Evolutionary conservation across 768 basidiomycete genomes (phyloP), one percentile per base, ranked within the genome.

Genomic region (Agaricus subrufescens): DNA sequence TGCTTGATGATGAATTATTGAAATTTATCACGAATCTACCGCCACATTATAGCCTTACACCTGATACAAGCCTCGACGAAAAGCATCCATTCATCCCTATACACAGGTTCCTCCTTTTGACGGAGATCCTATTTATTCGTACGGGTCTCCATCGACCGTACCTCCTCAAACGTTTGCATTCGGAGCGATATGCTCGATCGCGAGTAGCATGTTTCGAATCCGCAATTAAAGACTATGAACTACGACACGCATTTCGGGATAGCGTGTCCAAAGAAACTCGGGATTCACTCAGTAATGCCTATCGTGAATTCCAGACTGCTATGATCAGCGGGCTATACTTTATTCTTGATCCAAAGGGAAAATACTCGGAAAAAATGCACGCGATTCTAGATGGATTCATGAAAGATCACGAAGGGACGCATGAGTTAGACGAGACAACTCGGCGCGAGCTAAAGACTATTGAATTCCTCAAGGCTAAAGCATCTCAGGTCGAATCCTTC

Each of bases 291-390:
- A 84, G 89, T 63, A 91, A 89, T 60, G 88, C 87, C 6, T 93
- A 92, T 65, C 77, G 91, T 54, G 91, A 92, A 63, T 94, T 94
- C 69, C 91, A 92, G 67, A 86, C 89, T 8, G 87, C 89, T 9
- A 91, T 94, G 90, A 87, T 94, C 52, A 86, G 87, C 59, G 89
- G 92, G 10, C 91, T 94, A 50, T 91, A 91, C 66, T 81, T 93
- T 50, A 84, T 90, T 50, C 73, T 94, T 29, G 83, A 94, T 59
- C 91, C 89, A 2, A 83, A 75, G 38, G 91, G 90, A 3, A 74
- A 78, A 60, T 78, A 89, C 62, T 83, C 85, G 4, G 76, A 73
- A 4, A 77, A 74, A 43, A 92, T 94, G 90, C 87, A 89, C 63
- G 74, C 79, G 40, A 89, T 94, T 47, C 69, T 94, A 61, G 90